Evolutionary conservation across 2,329 filamentous ascomycete species (phyloP), one percentile per base, ranked within the genome.

Genomic region (Trichocomaceae sp.): DNA sequence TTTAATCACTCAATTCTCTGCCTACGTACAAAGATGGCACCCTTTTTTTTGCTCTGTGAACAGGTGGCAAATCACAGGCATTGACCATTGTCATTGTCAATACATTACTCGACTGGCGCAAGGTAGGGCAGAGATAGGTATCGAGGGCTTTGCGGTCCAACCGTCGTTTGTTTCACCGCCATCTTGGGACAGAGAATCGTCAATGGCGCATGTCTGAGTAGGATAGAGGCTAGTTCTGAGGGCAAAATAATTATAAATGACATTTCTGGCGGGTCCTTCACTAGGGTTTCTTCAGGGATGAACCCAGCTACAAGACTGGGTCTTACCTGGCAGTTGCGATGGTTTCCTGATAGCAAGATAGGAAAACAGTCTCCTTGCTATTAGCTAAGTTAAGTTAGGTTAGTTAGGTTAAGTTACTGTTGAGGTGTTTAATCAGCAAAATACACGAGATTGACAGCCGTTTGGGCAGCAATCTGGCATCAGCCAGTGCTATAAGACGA

Each of bases 391-490:
- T 26, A 26, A 4, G 23, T 26, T 26, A 26, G 23, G 23, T n/a
- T 20, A 41, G n/a, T n/a, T n/a, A 26, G 7, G 23, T 26, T 26
- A 26, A 4, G 23, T 26, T n/a, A n/a, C 39, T 44, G 37, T 17
- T 45, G 49, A 51, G 39, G 50, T 39, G 31, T 46, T 52, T 35
- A 45, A 22, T 51, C 47, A 20, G 23, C 29, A 52, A 2, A 53
- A 47, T 19, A 20, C 26, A 45, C 17, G 31, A 15, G 31, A 15
- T 35, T 35, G 31, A 35, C 2, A 5, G 31, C 31, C 19, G 20
- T 44, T 56, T 52, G 54, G 54, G 54, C 54, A 56, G 54, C 54
- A 56, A 56, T 50, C 37, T 31, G 50, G 54, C 39, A 35, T 51
- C 20, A 10, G 42, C 49, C 13, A 19, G 17, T 22, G 17, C 19